Base-by-base conservation (phyloP, 768 basidiomycete genomes). In the Mycena latifolia region DNA sequence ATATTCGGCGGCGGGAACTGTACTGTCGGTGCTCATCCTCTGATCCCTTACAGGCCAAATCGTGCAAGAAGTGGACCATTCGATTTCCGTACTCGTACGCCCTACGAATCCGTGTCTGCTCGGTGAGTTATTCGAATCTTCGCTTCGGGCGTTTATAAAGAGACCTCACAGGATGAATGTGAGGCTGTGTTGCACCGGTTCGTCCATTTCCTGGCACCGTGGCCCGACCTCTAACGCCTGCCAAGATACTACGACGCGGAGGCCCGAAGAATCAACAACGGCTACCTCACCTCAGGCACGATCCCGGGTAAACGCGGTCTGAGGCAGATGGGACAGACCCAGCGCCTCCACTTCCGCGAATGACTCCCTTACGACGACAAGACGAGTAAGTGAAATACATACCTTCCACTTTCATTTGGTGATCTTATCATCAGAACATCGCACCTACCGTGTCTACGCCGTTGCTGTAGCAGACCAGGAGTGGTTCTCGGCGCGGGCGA, bases 1-100 rank as follows among this genome's bases (percentile, higher is more conserved):
- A 43, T 66, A 20, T 66, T 66, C n/a, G 65, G 60, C 5, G 65
- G 65, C 15, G 53, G 65, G 1, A 10, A 61, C 15, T 66, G 65
- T 39, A n/a, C 27, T 10, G 55, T 61, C 15, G 7, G 37, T 37
- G 37, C 37, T 10, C 15, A 17, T 37, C 9, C 14, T 15, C 37
- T 37, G 37, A 37, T 37, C 14, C 15, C 7, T 3, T 3, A 37
- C 37, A 37, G 37, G 37, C 15, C 5, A 66, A 57, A 28, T 37
- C 55, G 4, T 66, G 60, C 48, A 61, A 62, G 33, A 12, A 15
- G 12, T 62, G 43, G 45, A 66, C 60, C 11, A 10, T 18, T 8
- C 33, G 48, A 31, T 67, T 62, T 27, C 59, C 65, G 17, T 54
- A 37, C 11, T 62, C 65, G 1, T 67, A 50, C 27, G 53, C 46